Evolutionary conservation across 2,329 filamentous ascomycete species (phyloP), one percentile per base, ranked within the genome.

Genomic region (Endocalyx cinctus): DNA sequence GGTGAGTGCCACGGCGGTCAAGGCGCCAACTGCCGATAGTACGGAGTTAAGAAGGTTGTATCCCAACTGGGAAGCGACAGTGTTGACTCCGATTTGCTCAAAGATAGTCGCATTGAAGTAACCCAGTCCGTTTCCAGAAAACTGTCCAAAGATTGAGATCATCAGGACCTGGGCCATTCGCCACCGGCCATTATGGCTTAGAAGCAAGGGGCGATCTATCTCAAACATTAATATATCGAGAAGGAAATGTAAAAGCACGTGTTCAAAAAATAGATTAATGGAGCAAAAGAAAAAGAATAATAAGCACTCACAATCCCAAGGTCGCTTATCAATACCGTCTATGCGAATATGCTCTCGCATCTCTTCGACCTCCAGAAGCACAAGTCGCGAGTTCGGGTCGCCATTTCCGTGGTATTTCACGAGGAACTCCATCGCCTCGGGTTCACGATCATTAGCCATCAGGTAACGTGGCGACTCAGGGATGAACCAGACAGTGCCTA

Each of bases 51-150:
- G 58, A 8, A 71, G 50, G 46, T 71, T 70, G 43, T 67, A 66
- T 12, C 58, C 63, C 17, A 70, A 54, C 46, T 70, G 67, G 33
- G 54, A 38, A 18, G 57, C 48, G 10, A 60, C 53, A 5, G 45
- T 48, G 3, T 37, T 51, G 41, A 66, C 47, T 19, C 64, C 63
- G 17, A 66, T 54, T 32, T 57, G 54, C 26, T 59, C 42, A 47
- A 66, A 70, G 44, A 72, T 70, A 23, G 58, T 60, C 6, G 68
- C 58, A 50, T 70, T 70, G 53, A 70, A 72, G 55, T 71, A 72
- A 11, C 67, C 65, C 6, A 71, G 60, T 32, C 67, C 67, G 37
- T 70, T 70, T 14, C 67, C 68, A 1, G 68, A 70, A 52, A 69
- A 71, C 46, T 71, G 67, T 12, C 67, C 67, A 35, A 71, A 71